These are phyloP conservation scores for Dryas drummondii DNA, from an alignment of 306 rosid species.

Conservation along the genomic window DNA sequence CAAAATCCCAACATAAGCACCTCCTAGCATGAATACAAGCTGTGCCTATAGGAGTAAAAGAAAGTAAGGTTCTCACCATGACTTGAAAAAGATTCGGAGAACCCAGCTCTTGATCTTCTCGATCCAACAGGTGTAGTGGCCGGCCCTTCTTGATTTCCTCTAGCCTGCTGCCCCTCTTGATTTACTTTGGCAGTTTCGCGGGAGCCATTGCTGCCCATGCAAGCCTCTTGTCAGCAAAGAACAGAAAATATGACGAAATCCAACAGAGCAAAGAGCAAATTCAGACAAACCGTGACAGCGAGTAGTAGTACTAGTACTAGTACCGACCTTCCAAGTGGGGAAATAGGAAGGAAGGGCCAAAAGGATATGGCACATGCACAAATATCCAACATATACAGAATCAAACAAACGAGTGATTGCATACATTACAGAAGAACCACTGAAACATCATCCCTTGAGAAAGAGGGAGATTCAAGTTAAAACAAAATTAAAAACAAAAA, in stretches of 20 bases:
- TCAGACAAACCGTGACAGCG: conserved; percentile 18
- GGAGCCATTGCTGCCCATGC: conserved; percentile 53
- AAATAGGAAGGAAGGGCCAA: conserved; percentile 4
- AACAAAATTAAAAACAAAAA: neutral
- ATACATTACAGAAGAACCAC: conserved; percentile 4
- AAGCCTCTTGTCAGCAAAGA: conserved; percentile 36
- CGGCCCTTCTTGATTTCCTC: conserved; percentile 16
- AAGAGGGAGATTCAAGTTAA: conserved; percentile 2
- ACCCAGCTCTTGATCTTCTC: conserved; percentile 49
- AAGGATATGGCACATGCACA: neutral
- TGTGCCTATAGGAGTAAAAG: neutral
- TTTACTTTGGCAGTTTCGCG: conserved; percentile 35
- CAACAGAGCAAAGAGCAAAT: conserved; percentile 17
- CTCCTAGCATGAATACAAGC: neutral
- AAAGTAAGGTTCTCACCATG: conserved; percentile 37
- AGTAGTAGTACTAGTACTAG: neutral
- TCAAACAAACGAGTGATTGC: conserved; percentile 5
- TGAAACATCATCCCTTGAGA: conserved; percentile 19
- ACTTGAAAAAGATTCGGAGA: conserved; percentile 59
- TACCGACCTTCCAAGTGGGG: conserved; percentile 4
- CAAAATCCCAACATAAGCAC: neutral
- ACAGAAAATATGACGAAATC: conserved; percentile 31
- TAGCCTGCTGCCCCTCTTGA: conserved; percentile 27
- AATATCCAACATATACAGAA: conserved; percentile 30
- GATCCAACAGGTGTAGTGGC: conserved; percentile 14